Evolutionary conservation across 306 rosid species (phyloP).

Genomic region (Elaeagnus macrophylla): DNA sequence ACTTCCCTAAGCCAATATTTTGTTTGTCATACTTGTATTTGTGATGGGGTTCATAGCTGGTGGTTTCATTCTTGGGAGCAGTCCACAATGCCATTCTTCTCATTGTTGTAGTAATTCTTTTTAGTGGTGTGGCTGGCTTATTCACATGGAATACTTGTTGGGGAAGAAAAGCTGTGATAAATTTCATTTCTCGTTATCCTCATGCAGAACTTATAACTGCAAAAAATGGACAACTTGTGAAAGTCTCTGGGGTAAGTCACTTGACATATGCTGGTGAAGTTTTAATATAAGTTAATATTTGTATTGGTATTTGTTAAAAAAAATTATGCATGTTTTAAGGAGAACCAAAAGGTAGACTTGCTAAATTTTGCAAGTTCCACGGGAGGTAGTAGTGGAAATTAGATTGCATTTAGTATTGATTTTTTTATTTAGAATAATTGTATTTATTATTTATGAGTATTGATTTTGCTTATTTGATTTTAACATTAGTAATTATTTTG

Average conservation of each 20-base stretch:
- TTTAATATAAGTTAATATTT: no score
- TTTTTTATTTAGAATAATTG: no score
- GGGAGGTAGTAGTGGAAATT: no score
- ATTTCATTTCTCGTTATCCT: conserved; percentile 74
- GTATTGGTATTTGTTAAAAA: no score
- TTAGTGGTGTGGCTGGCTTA: conserved; percentile 57
- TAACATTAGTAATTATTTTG: no score
- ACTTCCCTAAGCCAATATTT: conserved; percentile 82
- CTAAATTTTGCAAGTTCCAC: no score
- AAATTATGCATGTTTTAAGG: no score
- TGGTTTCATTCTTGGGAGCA: conserved; percentile 97
- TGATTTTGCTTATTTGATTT: no score
- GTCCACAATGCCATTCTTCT: conserved; percentile 90
- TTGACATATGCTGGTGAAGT: conserved; percentile 4
- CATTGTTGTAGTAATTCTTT: conserved; percentile 72
- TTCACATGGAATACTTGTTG: conserved; percentile 90
- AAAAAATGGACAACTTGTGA: conserved; percentile 92
- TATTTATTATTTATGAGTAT: no score
- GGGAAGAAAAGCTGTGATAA: conserved; percentile 78
- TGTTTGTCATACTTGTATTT: conserved; percentile 91
- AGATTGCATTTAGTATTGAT: no score
- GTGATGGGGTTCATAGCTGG: conserved; percentile 98
- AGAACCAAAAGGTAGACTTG: no score
- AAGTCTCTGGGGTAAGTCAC: conserved; percentile 94
- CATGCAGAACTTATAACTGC: conserved; percentile 98